Percentiles rank a stretch among this genome's conserved stretches.
Conservation (phyloP, 345 rosid genomes). For the Aquilaria malaccensis region DNA sequence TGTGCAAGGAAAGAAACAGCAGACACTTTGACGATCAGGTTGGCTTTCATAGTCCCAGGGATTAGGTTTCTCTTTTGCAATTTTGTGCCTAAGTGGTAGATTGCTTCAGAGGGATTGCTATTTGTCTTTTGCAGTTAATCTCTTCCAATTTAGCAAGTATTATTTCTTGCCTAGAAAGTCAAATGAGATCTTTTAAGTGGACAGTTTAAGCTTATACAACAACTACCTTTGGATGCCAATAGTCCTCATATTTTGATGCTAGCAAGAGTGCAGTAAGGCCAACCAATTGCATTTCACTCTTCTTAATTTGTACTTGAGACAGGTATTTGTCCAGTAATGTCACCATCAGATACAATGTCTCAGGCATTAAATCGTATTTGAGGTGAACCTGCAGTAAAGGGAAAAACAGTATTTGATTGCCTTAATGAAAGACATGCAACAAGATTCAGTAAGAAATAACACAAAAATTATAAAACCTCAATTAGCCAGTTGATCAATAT, state of each 20-base stretch:
- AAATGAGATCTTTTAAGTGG: too few species aligned
- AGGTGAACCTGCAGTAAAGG: constrained; percentile 61
- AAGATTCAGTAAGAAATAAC: constrained; percentile 6
- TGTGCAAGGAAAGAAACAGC: too few species aligned
- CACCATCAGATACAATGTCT: constrained; percentile 89
- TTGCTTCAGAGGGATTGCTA: too few species aligned
- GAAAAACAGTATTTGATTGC: neutral
- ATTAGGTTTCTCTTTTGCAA: too few species aligned
- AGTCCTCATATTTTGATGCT: constrained; percentile 96
- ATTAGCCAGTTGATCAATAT: constrained; percentile 92
- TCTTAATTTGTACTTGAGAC: constrained; percentile 63
- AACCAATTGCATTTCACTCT: constrained; percentile 81
- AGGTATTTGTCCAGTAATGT: constrained; percentile 69
- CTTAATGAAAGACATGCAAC: constrained; percentile 1
- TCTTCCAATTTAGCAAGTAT: too few species aligned
- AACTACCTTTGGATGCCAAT: constrained; percentile 93
- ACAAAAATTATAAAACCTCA: constrained; percentile 43
- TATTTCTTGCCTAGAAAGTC: too few species aligned
- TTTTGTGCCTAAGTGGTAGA: too few species aligned
- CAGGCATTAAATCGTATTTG: constrained; percentile 82
- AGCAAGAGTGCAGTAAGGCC: constrained; percentile 81
- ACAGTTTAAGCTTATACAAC: too few species aligned
- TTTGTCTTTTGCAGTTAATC: too few species aligned
- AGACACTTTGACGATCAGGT: too few species aligned
- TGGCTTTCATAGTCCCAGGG: too few species aligned